Conservation (phyloP, 2,329 filamentous ascomycete genomes). For the Torrubiella hemipterigena region DNA sequence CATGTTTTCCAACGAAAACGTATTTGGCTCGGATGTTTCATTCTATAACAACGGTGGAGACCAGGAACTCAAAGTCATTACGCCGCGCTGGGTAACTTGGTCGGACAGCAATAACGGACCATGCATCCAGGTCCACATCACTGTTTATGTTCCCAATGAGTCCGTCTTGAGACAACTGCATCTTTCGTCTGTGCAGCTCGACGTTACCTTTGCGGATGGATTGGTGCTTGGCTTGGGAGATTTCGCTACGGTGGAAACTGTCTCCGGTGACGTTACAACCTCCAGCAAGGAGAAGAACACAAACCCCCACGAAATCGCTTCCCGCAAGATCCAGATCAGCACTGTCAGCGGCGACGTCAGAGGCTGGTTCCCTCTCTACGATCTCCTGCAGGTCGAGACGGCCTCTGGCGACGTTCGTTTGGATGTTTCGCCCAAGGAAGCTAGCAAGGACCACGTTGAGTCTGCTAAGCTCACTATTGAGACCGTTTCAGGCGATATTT, state of each 20-base stretch:
- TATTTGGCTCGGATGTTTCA: conserved; percentile 20
- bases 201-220: conserved; percentile 26
- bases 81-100: conserved; percentile 22
- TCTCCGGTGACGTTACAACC: conserved; percentile 19
- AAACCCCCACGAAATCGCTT: conserved; percentile 30
- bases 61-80: conserved; percentile 26
- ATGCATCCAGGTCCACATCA: conserved; percentile 36
- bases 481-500: conserved; percentile 30
- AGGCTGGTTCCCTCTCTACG: conserved; percentile 39
- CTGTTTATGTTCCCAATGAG: conserved; percentile 31
- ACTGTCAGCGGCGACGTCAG: conserved; percentile 31
- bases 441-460: conserved; percentile 18
- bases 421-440: conserved; percentile 27
- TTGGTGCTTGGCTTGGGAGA: conserved; percentile 21
- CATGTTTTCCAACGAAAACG: conserved; percentile 30
- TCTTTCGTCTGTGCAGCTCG: conserved; percentile 25
- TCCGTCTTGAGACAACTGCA: conserved; percentile 23
- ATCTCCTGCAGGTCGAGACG: conserved; percentile 31
- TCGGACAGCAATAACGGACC: conserved; percentile 15
- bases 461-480: conserved; percentile 28
- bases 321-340: conserved; percentile 26
- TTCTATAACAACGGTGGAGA: conserved; percentile 15
- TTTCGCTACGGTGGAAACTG: conserved; percentile 19
- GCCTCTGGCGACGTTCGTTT: conserved; percentile 29
- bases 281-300: conserved; percentile 11